Percentiles rank a stretch among this genome's conserved stretches.
Conservation (phyloP, 495 filamentous ascomycete species). For the Extremus antarcticus region DNA sequence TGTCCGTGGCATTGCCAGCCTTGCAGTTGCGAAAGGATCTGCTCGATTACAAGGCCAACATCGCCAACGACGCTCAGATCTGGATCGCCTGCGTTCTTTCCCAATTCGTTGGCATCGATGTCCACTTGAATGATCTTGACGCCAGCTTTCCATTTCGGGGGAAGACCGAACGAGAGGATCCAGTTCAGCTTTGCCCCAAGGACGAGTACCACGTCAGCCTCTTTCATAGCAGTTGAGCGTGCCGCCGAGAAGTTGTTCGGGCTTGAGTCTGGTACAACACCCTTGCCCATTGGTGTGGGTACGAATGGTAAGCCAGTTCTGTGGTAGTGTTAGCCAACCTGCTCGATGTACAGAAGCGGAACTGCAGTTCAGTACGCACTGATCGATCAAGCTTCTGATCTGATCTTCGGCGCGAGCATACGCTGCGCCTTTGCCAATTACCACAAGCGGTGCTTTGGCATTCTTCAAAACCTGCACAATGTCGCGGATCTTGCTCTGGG, state of each 20-base stretch:
- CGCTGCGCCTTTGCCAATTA: slow-evolving; percentile 53
- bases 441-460: slow-evolving; percentile 44
- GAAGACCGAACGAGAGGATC: slow-evolving; percentile 51
- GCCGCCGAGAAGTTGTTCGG: slow-evolving; percentile 47
- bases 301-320: slow-evolving; percentile 47
- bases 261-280: slow-evolving; percentile 48
- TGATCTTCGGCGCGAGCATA: slow-evolving; percentile 43
- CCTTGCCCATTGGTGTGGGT: slow-evolving; percentile 56
- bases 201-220: slow-evolving; percentile 50
- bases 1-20: slow-evolving; percentile 35
- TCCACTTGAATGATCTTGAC: slow-evolving; percentile 52
- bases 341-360: no score
- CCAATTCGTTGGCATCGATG: slow-evolving; percentile 47
- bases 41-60: slow-evolving; percentile 40
- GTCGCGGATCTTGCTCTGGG: slow-evolving; percentile 35
- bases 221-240: slow-evolving; percentile 45
- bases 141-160: slow-evolving; percentile 45
- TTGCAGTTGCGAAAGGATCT: slow-evolving; percentile 34
- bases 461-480: slow-evolving; percentile 38
- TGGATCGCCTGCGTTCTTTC: slow-evolving; percentile 37
- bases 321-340: slow-evolving; percentile 10
- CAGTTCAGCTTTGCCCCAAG: slow-evolving; percentile 53
- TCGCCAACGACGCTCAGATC: slow-evolving; percentile 44
- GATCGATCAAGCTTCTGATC: slow-evolving; percentile 40
- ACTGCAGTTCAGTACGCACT: slow-evolving; percentile 7